These are phyloP conservation scores for Teratosphaeria zuluensis DNA, from an alignment of 2,329 filamentous ascomycete species.

Conservation along the genomic window DNA sequence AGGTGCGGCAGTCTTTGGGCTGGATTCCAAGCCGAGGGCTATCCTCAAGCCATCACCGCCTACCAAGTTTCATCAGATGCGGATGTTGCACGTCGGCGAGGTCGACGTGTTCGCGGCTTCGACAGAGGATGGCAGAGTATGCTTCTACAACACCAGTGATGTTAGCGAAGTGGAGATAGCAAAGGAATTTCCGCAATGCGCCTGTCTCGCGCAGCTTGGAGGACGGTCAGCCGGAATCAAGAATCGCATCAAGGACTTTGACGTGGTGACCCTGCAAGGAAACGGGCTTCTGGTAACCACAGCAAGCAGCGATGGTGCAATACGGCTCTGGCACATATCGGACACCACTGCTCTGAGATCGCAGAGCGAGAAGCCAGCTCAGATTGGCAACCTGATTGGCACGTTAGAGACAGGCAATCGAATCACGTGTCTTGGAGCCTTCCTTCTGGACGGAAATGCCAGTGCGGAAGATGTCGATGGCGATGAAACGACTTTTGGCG, in stretches of 20 bases:
- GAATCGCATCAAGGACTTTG: conserved; percentile 82
- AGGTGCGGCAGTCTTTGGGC: conserved; percentile 74
- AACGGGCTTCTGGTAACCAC: conserved; percentile 53
- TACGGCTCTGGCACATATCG: conserved; percentile 60
- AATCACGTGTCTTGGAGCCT: conserved; percentile 80
- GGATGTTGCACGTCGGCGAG: conserved; percentile 50
- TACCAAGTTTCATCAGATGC: conserved; percentile 76
- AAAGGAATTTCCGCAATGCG: conserved; percentile 26
- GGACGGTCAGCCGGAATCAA: conserved; percentile 53
- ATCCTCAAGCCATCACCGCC: conserved; percentile 56
- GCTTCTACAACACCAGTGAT: conserved; percentile 61
- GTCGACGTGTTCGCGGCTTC: conserved; percentile 58
- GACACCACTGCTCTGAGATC: not conserved
- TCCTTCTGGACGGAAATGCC: conserved; percentile 54
- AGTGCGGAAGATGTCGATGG: conserved; percentile 10
- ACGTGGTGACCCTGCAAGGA: conserved; percentile 44
- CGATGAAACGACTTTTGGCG: not conserved
- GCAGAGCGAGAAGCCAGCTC: conserved; percentile 19
- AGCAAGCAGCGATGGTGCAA: conserved; percentile 73
- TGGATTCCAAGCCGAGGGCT: conserved; percentile 75
- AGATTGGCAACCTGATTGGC: conserved; percentile 60
- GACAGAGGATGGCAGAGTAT: conserved; percentile 79
- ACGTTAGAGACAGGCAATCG: conserved; percentile 77
- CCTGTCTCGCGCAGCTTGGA: conserved; percentile 64
- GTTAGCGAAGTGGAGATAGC: conserved; percentile 32